Percentiles rank a stretch among this genome's conserved stretches.
Evolutionary conservation across 2,329 filamentous ascomycete species (phyloP).

Genomic region (Sclerotinia minor): DNA sequence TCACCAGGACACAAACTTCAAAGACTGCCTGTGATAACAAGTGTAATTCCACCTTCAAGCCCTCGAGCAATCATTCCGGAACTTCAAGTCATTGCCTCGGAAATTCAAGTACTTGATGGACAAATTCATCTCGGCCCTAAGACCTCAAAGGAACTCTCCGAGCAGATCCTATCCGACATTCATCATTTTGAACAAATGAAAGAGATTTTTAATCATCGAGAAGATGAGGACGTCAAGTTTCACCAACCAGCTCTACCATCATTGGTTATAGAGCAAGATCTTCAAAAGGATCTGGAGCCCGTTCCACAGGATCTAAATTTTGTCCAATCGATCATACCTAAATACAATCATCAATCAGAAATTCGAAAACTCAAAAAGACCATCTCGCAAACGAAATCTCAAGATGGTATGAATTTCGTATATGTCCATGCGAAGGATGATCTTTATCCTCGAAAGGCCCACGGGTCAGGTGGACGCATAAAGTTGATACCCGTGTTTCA

Average conservation of each 20-base stretch:
- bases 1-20: not conserved
- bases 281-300: not conserved
- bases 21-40: not conserved
- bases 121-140: not conserved
- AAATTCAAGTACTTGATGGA: not conserved
- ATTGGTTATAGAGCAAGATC: conserved; percentile 7
- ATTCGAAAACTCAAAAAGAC: not conserved
- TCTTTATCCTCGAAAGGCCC: not conserved
- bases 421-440: not conserved
- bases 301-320: not conserved
- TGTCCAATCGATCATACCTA: not conserved
- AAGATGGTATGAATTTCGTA: not conserved
- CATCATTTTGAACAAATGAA: not conserved
- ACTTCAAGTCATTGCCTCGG: conserved; percentile 1
- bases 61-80: not conserved
- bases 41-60: not conserved
- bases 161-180: not conserved
- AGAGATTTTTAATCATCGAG: not conserved
- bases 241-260: not conserved
- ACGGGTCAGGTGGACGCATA: not conserved
- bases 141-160: not conserved
- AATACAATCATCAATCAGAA: not conserved
- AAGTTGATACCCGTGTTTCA: conserved; percentile 9
- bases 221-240: not conserved
- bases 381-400: not conserved